A percentile compares a stretch with the other conserved stretches of the same genome.
Evolutionary conservation across 2,329 filamentous ascomycete genomes (phyloP).

Genomic region (Elsinoe australis): DNA sequence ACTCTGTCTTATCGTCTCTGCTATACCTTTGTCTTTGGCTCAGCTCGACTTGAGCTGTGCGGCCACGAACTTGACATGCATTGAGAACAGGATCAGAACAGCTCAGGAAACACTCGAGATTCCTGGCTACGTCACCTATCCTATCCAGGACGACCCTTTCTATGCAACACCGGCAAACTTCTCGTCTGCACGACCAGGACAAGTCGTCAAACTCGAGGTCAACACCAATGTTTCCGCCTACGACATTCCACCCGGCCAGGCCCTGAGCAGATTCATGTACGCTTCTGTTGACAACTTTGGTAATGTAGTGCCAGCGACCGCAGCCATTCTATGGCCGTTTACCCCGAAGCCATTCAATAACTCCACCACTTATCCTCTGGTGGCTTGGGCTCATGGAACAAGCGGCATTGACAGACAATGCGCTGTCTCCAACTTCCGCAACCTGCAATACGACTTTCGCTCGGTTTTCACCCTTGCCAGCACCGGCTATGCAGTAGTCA

Average conservation of each 20-base stretch:
- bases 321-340: slow-evolving; percentile 45
- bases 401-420: slow-evolving; percentile 19
- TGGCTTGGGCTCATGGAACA: slow-evolving; percentile 23
- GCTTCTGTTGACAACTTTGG: slow-evolving; percentile 40
- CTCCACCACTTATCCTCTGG: slow-evolving; percentile 19
- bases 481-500: slow-evolving; percentile 25
- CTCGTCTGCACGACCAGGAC: too few relatives aligned
- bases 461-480: slow-evolving; percentile 24
- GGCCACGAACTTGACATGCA: too few relatives aligned
- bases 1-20: too few relatives aligned
- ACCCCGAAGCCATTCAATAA: slow-evolving; percentile 23
- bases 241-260: slow-evolving; percentile 34
- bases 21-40: too few relatives aligned
- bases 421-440: slow-evolving; percentile 23
- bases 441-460: slow-evolving; percentile 24
- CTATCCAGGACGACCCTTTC: too few relatives aligned
- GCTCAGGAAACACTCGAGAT: too few relatives aligned
- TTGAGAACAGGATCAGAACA: too few relatives aligned
- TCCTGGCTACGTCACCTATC: too few relatives aligned
- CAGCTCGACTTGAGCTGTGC: too few relatives aligned
- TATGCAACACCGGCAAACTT: too few relatives aligned
- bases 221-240: slow-evolving; percentile 35
- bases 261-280: slow-evolving; percentile 45
- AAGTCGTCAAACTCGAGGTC: too few relatives aligned
- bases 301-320: slow-evolving; percentile 41